A percentile compares a stretch with the other conserved stretches of the same genome.
phyloP scores from a whole-genome alignment of 768 basidiomycete species.

The Pulveroboletus frians region DNA sequence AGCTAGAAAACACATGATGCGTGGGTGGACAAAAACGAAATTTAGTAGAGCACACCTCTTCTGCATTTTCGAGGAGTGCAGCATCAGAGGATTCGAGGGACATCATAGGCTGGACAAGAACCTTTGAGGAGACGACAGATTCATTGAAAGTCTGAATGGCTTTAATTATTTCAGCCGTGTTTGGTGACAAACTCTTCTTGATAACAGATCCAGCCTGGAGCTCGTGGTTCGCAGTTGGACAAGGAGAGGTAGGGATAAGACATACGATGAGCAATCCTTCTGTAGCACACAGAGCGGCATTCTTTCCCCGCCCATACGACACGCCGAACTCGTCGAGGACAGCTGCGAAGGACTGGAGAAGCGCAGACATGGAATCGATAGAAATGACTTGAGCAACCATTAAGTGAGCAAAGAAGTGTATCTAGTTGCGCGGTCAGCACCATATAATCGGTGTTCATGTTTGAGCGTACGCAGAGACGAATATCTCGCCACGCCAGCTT shows the following conservation, averaged over 20 bases:
- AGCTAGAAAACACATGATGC: constrained; percentile 40
- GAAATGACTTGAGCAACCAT: constrained; percentile 73
- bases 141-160: constrained; percentile 71
- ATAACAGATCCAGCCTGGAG: constrained; percentile 63
- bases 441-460: neutral
- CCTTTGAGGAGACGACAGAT: constrained; percentile 50
- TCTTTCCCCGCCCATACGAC: constrained; percentile 77
- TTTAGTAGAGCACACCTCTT: constrained; percentile 47
- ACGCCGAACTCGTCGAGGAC: constrained; percentile 90
- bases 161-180: constrained; percentile 61
- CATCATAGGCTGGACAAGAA: constrained; percentile 59
- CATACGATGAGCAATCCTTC: constrained; percentile 75
- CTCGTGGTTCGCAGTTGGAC: neutral
- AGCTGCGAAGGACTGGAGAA: constrained; percentile 78
- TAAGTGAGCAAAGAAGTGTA: constrained; percentile 90
- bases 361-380: constrained; percentile 68
- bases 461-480: constrained; percentile 67
- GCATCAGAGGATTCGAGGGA: constrained; percentile 42
- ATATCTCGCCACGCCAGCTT: constrained; percentile 88
- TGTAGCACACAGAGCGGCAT: constrained; percentile 73
- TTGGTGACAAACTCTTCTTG: constrained; percentile 53
- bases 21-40: neutral
- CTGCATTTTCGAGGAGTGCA: constrained; percentile 43
- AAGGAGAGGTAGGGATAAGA: neutral
- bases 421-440: constrained; percentile 40